Conservation (phyloP, 129 eudicot genomes). For the Deinandra increscens region DNA sequence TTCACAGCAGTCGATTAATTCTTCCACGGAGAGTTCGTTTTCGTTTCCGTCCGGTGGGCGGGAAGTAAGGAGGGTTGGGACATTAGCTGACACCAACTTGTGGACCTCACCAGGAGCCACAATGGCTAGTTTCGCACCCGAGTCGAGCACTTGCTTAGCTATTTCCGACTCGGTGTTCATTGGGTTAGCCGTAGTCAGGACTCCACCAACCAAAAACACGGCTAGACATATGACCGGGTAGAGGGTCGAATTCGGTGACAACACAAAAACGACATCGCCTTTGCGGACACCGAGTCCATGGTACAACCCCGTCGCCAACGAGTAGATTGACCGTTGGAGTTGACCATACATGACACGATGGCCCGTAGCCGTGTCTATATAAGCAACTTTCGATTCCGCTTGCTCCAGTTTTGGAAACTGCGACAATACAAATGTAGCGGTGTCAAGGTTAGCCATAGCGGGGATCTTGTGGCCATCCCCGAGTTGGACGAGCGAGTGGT, state of each 20-base stretch:
- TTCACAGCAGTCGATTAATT: constrained; percentile 50
- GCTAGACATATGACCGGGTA: constrained; percentile 75
- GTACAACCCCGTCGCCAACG: constrained; percentile 55
- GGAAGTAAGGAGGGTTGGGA: constrained; percentile 51
- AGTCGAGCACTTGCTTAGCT: constrained; percentile 61
- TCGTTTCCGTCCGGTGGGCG: constrained; percentile 25
- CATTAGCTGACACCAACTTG: constrained; percentile 40
- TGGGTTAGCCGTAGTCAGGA: constrained; percentile 73
- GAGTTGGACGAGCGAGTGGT: constrained; percentile 59
- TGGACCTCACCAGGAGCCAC: constrained; percentile 41
- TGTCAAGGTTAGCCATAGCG: constrained; percentile 42
- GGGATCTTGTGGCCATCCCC: constrained; percentile 40
- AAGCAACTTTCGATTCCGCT: constrained; percentile 52
- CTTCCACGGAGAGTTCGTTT: constrained; percentile 48
- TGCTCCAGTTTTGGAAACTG: constrained; percentile 42
- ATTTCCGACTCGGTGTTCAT: constrained; percentile 62
- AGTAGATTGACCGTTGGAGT: constrained; percentile 49
- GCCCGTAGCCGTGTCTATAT: constrained; percentile 49
- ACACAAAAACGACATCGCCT: constrained; percentile 60
- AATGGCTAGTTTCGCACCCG: constrained; percentile 67
- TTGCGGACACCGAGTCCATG: constrained; percentile 61
- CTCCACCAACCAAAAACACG: constrained; percentile 59
- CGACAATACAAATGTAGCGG: constrained; percentile 59
- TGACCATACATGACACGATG: constrained; percentile 48
- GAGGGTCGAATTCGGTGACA: constrained; percentile 61